Percentiles rank a stretch among this genome's conserved stretches.
Evolutionary conservation across 495 filamentous ascomycete species (phyloP).

Genomic region (Neurospora sp.): DNA sequence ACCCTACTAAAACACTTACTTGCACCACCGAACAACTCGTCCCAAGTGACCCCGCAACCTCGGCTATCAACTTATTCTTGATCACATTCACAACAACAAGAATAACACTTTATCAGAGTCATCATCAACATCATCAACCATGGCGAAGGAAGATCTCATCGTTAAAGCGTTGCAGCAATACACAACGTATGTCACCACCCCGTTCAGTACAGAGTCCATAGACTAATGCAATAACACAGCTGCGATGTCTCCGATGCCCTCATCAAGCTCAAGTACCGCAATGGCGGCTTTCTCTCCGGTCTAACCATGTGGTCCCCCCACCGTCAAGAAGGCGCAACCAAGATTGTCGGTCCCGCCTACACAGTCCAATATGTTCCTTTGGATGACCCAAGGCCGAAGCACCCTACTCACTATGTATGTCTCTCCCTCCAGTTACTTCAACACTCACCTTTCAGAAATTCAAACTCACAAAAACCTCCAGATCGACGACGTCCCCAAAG

Average conservation of each 20-base stretch:
- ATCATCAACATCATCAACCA: constrained; percentile 1
- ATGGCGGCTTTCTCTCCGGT: constrained; percentile 49
- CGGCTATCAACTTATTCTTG: neutral
- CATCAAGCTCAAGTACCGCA: constrained; percentile 36
- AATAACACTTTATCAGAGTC: neutral
- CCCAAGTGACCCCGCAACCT: neutral
- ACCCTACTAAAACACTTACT: neutral
- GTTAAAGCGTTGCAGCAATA: constrained; percentile 29
- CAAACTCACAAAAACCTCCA: constrained; percentile 10
- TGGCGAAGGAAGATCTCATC: constrained; percentile 25
- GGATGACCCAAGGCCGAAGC: constrained; percentile 34
- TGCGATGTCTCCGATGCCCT: constrained; percentile 40
- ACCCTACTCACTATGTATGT: constrained; percentile 42
- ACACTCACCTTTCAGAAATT: too few relatives aligned
- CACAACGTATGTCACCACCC: constrained; percentile 27
- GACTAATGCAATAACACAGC: constrained; percentile 12
- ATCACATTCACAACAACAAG: neutral
- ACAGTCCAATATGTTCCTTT: constrained; percentile 45
- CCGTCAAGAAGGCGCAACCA: constrained; percentile 38
- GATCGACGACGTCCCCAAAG: constrained; percentile 44
- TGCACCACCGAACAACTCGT: neutral
- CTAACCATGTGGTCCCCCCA: constrained; percentile 49
- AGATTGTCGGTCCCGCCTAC: constrained; percentile 49
- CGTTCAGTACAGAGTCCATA: neutral
- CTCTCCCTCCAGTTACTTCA: too few relatives aligned